These are phyloP conservation scores for Golubevia pallescens DNA, from an alignment of 1,284 basidiomycete genomes.

Conservation along the genomic window DNA sequence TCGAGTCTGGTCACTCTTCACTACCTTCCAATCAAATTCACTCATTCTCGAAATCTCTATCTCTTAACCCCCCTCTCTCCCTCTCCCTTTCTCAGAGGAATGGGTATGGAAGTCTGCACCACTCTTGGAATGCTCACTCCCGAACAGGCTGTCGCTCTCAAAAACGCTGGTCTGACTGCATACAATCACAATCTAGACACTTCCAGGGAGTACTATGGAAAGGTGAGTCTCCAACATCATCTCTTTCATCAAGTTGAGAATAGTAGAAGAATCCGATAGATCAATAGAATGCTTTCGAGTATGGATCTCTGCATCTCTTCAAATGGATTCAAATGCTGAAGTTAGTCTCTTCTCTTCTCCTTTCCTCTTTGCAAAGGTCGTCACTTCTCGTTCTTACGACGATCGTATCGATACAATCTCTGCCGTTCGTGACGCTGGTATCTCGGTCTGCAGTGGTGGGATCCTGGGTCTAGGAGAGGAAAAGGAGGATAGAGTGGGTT, in stretches of 20 bases:
- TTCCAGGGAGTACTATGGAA: constrained; percentile 77
- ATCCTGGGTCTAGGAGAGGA: constrained; percentile 93
- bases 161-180: constrained; percentile 93
- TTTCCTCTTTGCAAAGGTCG: constrained; percentile 71
- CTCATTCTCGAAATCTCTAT: neutral
- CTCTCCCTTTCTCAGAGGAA: constrained; percentile 30
- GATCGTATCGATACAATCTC: constrained; percentile 87
- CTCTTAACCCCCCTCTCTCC: neutral
- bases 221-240: too few species aligned
- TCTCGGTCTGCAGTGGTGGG: constrained; percentile 95
- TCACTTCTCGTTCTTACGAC: constrained; percentile 92
- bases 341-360: neutral
- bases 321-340: too few species aligned
- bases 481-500: constrained; percentile 85
- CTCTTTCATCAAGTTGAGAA: too few species aligned
- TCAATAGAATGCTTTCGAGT: too few species aligned
- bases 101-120: constrained; percentile 80
- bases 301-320: too few species aligned
- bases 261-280: too few species aligned
- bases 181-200: constrained; percentile 99
- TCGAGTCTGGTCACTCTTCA: too few species aligned
- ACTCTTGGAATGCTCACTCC: constrained; percentile 95
- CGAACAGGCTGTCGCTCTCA: constrained; percentile 83
- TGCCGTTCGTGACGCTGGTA: constrained; percentile 90
- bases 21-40: neutral